Evolutionary conservation across 1,139 yeast species (phyloP).

Genomic region (Candida sp.): DNA sequence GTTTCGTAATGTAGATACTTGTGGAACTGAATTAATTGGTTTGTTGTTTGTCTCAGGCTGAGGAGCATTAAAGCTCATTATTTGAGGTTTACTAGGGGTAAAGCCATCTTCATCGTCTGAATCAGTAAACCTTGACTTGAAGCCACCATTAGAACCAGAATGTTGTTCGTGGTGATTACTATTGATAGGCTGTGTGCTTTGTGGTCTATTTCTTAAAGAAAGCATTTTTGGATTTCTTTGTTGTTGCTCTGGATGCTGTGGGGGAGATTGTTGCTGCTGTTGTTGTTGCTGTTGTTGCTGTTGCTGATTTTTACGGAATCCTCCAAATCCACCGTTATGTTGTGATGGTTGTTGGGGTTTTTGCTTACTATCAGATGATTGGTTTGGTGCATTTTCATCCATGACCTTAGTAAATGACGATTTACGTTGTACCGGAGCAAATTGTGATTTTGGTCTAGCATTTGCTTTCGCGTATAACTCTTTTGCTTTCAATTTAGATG

Average conservation of each 20-base stretch:
- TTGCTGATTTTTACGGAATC: slow-evolving; percentile 2
- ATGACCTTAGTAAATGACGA: slow-evolving; percentile 54
- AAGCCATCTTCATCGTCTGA: slow-evolving; percentile 43
- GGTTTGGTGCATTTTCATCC: slow-evolving; percentile 1
- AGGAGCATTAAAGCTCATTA: neutral
- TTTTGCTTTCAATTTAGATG: slow-evolving; percentile 42
- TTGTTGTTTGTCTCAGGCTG: neutral
- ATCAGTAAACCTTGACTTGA: slow-evolving; percentile 51
- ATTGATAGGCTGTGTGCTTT: slow-evolving; percentile 24
- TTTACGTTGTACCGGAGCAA: slow-evolving; percentile 36
- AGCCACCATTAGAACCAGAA: slow-evolving; percentile 9
- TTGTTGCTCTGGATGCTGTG: slow-evolving; percentile 6
- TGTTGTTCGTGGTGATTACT: slow-evolving; percentile 48
- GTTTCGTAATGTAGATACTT: neutral
- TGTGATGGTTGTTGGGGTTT: neutral
- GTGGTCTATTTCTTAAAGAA: slow-evolving; percentile 2
- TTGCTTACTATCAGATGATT: slow-evolving; percentile 6
- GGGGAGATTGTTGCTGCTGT: slow-evolving; percentile 5
- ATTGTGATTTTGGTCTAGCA: slow-evolving; percentile 35
- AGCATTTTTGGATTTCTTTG: slow-evolving; percentile 1
- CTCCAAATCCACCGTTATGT: neutral
- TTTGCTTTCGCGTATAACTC: slow-evolving; percentile 51
- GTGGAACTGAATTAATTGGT: slow-evolving; percentile 4
- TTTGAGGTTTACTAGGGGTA: neutral
- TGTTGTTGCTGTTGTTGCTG: slow-evolving; percentile 5